A percentile compares a stretch with the other conserved stretches of the same genome.
phyloP scores from a whole-genome alignment of 345 rosid genomes.

The Euphorbia peplus region DNA sequence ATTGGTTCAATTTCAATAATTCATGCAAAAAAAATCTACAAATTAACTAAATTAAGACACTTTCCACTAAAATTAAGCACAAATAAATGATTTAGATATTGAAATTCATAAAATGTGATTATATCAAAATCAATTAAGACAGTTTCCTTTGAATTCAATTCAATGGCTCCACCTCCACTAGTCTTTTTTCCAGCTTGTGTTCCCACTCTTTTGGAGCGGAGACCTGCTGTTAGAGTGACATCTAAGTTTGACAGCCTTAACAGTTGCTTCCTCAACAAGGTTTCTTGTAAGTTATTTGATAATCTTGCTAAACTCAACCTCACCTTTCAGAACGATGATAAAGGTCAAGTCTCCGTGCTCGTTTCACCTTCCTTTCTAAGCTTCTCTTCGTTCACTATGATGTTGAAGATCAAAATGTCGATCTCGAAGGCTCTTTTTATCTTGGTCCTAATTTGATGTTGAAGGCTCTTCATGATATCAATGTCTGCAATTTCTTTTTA shows the following conservation, averaged over 20 bases:
- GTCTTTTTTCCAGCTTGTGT: conserved; percentile 9
- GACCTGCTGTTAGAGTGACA: conserved; percentile 67
- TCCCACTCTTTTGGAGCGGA: conserved; percentile 27
- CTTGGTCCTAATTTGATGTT: conserved; percentile 64
- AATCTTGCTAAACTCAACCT: conserved; percentile 77
- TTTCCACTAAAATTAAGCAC: too few species aligned
- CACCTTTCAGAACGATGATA: conserved; percentile 56
- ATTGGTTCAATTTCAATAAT: too few species aligned
- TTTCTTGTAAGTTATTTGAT: conserved; percentile 78
- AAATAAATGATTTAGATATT: too few species aligned
- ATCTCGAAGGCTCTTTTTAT: conserved; percentile 51
- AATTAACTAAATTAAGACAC: too few species aligned
- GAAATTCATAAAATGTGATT: too few species aligned
- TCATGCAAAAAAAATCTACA: too few species aligned
- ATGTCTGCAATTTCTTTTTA: conserved; percentile 8
- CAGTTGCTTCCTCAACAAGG: conserved; percentile 63
- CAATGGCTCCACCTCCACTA: conserved; percentile 14
- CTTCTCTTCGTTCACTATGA: conserved; percentile 67
- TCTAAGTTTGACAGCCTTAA: conserved; percentile 94
- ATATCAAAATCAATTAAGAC: too few species aligned
- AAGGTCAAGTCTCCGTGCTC: conserved; percentile 69
- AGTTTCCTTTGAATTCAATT: not conserved
- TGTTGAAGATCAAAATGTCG: conserved; percentile 58
- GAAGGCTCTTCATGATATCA: conserved; percentile 72
- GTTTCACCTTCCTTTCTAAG: conserved; percentile 58